Base-by-base conservation (phyloP, 129 eudicot species). In the Saposhnikovia divaricata region DNA sequence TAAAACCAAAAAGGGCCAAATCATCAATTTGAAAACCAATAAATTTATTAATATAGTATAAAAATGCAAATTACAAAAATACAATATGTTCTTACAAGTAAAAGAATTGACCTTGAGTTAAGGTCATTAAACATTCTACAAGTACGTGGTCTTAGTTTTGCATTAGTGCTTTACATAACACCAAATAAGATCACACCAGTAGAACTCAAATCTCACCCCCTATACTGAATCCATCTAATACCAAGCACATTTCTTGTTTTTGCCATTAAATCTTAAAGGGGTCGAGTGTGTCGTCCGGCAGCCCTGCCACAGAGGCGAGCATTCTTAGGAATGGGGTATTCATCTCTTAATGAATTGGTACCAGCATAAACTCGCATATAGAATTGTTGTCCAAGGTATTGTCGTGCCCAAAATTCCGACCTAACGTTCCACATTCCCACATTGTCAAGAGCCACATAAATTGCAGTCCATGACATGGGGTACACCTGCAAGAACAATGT, bases 381-480 rank as follows among this genome's bases (percentile, higher is more conserved):
- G 42, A 91, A 77, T 42, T 94, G 98, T 81, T 94, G 97, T 23
- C 98, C 98, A 0, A 94, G 87, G 79, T 94, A 94, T 70, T 91
- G 98, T 69, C 98, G 86, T 51, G 97, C 97, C 98, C 98, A 94
- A 74, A 88, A 91, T 85, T 94, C 98, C 0, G 97, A 78, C 75
- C 98, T 86, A 38, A 94, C 27, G 83, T 94, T 90, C 98, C 98
- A 94, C 98, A 91, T 91, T 37, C 97, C 98, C 34, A 90, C 98
- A 19, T 91, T 94, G 83, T 94, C 98, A 34, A 94, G 89, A 3
- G 96, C 89, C 21, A 94, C 55, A 55, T 89, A 94, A 8, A 94
- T 81, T 2, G 97, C 97, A 37, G 97, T 87, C 98, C 98, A 94
- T 79, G 97, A 90, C 23, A 83, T 87, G 3, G 97, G 98, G 78